Evolutionary conservation across 2,329 filamentous ascomycete genomes (phyloP), one percentile per base, ranked within the genome.

Genomic region (Penicillium sp.): DNA sequence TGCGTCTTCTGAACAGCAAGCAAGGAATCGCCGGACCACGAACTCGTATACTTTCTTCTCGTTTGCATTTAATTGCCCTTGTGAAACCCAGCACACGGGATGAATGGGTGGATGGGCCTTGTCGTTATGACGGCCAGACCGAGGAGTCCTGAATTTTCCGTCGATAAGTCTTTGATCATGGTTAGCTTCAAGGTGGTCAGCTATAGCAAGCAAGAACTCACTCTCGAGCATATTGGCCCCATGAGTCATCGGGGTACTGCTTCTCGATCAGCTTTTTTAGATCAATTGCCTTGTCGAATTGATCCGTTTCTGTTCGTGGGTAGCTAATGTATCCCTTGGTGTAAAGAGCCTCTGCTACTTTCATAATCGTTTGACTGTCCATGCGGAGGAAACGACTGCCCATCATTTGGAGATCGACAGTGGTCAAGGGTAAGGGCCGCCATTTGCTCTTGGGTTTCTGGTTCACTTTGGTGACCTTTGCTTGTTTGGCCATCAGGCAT

Each of bases 41-140:
- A 97, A 95, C 67, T 97, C 92, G 66, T 97, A 96, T 2, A 98
- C 80, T 23, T 83, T 84, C 45, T 79, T 81, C 65, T 95, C 89
- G 1, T 82, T 77, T 47, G 77, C 81, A 20, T 81, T 75, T 3
- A 89, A 81, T 0, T 76, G 75, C 8, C 57, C 67, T 0, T 84
- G 80, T 1, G 81, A 80, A 5, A 86, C 89, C 65, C 88, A 95
- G n/a, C 87, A 87, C 52, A 98, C 87, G 0, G 93, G 93, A 62
- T 98, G 93, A 52, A 98, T 98, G 0, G 93, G 93, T 24, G 93
- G 93, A 72, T 98, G 93, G 0, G 93, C 93, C 70, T 95, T 93
- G 70, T 98, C 93, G 68, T 98, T 95, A 67, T 97, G 83, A 46
- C 83, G 81, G 3, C 93, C 93, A 57, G 86, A 81, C 37, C 92